Conservation (phyloP, 75 land plant species). For the Gnetum montanum region DNA sequence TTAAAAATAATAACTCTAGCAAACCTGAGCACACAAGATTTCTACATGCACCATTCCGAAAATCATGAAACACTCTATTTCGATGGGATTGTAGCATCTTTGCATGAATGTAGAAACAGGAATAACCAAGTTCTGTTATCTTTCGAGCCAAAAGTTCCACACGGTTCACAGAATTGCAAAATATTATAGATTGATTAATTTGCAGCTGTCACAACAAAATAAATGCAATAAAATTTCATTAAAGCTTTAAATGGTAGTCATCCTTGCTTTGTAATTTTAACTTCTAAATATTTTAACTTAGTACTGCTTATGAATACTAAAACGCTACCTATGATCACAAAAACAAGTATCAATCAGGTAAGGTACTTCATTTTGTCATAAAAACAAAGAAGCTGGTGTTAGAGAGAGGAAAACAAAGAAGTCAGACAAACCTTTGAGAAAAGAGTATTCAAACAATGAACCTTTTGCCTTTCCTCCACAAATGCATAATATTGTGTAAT, state of each 20-base stretch:
- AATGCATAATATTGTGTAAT: slow-evolving; percentile 34
- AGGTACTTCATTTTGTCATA: too few species aligned
- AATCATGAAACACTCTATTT: slow-evolving; percentile 31
- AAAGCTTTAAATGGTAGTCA: too few species aligned
- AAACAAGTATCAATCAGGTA: too few species aligned
- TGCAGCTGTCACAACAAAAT: slow-evolving; percentile 18
- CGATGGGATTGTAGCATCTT: slow-evolving; percentile 35
- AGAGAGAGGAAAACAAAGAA: neutral
- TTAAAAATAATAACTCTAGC: neutral
- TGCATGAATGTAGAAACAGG: slow-evolving; percentile 34
- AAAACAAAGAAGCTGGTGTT: too few species aligned
- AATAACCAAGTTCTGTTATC: slow-evolving; percentile 34
- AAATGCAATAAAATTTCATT: neutral
- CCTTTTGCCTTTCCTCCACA: slow-evolving; percentile 34
- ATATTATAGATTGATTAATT: slow-evolving; percentile 31
- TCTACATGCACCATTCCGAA: slow-evolving; percentile 30
- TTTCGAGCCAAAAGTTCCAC: slow-evolving; percentile 32
- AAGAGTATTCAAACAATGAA: slow-evolving; percentile 27
- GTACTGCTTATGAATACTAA: too few species aligned
- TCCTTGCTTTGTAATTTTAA: too few species aligned
- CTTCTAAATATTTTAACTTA: too few species aligned
- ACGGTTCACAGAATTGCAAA: slow-evolving; percentile 32
- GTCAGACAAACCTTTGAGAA: slow-evolving; percentile 20
- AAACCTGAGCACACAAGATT: slow-evolving; percentile 32
- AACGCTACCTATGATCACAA: too few species aligned